A percentile compares a stretch with the other conserved stretches of the same genome.
Conservation (phyloP, 2,329 filamentous ascomycete species). For the Cucurbitaria berberidis region DNA sequence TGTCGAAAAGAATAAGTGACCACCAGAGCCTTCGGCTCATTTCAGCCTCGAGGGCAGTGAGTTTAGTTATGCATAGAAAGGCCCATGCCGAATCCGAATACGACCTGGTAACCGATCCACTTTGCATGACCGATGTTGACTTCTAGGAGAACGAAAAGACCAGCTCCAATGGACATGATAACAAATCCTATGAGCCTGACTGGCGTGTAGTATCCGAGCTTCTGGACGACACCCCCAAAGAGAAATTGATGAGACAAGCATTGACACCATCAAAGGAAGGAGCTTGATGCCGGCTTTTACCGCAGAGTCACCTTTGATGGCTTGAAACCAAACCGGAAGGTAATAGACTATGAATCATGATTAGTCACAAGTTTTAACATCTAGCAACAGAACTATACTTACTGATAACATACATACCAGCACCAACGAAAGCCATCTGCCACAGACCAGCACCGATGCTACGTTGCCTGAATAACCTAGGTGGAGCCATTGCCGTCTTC, state of each 20-base stretch:
- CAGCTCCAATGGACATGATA: slow-evolving; percentile 48
- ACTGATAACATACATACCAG: slow-evolving; percentile 1
- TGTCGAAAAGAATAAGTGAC: slow-evolving; percentile 65
- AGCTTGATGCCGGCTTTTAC: slow-evolving; percentile 18
- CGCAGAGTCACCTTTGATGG: slow-evolving; percentile 19
- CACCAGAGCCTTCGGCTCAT: slow-evolving; percentile 68
- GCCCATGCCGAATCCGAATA: slow-evolving; percentile 44
- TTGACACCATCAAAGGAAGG: slow-evolving; percentile 18
- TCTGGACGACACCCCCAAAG: slow-evolving; percentile 41
- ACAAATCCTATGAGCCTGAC: slow-evolving; percentile 45
- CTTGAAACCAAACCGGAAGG: slow-evolving; percentile 29
- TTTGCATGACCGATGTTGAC: slow-evolving; percentile 29
- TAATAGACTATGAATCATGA: slow-evolving; percentile 13
- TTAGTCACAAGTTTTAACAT: not conserved
- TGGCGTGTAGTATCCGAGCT: slow-evolving; percentile 51
- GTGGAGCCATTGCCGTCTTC: slow-evolving; percentile 21
- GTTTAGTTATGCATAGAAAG: slow-evolving; percentile 54
- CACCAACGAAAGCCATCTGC: not conserved
- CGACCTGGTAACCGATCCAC: slow-evolving; percentile 32
- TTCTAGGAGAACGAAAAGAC: slow-evolving; percentile 48
- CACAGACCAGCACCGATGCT: slow-evolving; percentile 10
- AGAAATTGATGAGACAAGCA: slow-evolving; percentile 23
- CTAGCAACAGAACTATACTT: not conserved
- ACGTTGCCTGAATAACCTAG: slow-evolving; percentile 22
- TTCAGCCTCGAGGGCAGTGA: slow-evolving; percentile 64